These are phyloP conservation scores for Magnusiomyces fungicola DNA, from an alignment of 1,139 yeast species.

Conservation along the genomic window DNA sequence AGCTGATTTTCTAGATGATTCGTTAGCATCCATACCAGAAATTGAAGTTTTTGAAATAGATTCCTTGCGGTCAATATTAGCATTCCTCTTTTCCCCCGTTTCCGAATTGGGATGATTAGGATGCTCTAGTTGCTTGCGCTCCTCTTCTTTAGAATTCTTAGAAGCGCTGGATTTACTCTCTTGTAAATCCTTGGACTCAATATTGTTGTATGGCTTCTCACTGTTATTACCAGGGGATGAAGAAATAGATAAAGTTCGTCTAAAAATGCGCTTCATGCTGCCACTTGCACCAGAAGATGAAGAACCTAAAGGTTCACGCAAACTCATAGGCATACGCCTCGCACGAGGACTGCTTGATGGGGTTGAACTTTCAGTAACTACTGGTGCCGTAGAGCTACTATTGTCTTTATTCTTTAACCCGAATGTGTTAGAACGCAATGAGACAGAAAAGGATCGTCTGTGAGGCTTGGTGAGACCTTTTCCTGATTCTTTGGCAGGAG, in stretches of 20 bases:
- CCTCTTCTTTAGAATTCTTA: too few species aligned
- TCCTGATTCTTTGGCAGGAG: neutral
- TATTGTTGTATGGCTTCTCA: neutral
- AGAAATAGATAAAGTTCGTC: neutral
- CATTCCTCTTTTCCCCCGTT: too few species aligned
- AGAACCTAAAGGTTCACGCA: neutral
- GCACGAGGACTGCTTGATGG: too few species aligned
- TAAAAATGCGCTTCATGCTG: neutral
- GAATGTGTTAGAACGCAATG: neutral
- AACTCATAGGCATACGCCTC: neutral
- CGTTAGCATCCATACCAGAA: too few species aligned
- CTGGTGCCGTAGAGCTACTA: too few species aligned
- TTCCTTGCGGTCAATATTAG: too few species aligned
- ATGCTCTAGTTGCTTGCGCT: too few species aligned
- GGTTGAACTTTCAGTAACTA: too few species aligned
- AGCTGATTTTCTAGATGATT: too few species aligned
- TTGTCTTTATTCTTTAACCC: neutral
- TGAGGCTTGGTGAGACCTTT: neutral
- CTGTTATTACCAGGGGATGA: neutral
- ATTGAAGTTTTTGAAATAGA: too few species aligned
- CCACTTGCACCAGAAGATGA: neutral
- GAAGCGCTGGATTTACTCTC: too few species aligned
- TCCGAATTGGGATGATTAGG: too few species aligned
- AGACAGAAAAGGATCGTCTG: conserved; percentile 5
- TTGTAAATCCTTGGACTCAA: neutral